Conservation (phyloP, 306 rosid genomes). For the Cucumis cinereus region DNA sequence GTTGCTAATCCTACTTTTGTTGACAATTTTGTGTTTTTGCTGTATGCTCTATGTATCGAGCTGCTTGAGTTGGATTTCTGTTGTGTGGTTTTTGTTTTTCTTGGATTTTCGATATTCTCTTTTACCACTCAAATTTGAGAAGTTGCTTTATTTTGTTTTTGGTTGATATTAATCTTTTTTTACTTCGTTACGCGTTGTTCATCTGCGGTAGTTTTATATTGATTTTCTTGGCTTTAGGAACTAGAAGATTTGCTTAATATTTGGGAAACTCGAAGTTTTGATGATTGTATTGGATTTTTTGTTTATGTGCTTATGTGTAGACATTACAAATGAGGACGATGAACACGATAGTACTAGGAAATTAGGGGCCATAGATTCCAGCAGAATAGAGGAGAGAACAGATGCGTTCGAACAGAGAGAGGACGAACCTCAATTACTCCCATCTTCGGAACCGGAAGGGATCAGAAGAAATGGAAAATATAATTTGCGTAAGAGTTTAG, state of each 20-base stretch:
- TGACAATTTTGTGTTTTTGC: background rate
- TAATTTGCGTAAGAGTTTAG: constrained; percentile 88
- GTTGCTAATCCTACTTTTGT: background rate
- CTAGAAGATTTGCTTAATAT: background rate
- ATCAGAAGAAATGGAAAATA: constrained; percentile 40
- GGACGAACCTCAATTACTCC: constrained; percentile 29
- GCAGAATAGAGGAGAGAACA: constrained; percentile 33
- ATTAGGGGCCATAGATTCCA: constrained; percentile 28
- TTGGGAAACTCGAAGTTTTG: background rate
- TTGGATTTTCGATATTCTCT: background rate
- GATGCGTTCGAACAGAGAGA: constrained; percentile 30
- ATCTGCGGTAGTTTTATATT: background rate
- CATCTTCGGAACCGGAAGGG: constrained; percentile 29
- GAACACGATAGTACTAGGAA: constrained; percentile 7
- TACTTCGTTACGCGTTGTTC: background rate
- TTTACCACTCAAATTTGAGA: background rate
- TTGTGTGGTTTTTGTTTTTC: background rate
- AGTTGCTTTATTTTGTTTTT: background rate
- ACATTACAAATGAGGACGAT: constrained; percentile 14
- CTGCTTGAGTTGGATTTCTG: background rate
- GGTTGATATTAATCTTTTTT: background rate
- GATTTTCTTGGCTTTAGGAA: background rate
- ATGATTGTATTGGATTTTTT: background rate
- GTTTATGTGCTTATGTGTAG: background rate
- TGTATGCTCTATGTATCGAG: background rate